Evolutionary conservation across 495 filamentous ascomycete species (phyloP).

Genomic region (Rusavskia elegans): DNA sequence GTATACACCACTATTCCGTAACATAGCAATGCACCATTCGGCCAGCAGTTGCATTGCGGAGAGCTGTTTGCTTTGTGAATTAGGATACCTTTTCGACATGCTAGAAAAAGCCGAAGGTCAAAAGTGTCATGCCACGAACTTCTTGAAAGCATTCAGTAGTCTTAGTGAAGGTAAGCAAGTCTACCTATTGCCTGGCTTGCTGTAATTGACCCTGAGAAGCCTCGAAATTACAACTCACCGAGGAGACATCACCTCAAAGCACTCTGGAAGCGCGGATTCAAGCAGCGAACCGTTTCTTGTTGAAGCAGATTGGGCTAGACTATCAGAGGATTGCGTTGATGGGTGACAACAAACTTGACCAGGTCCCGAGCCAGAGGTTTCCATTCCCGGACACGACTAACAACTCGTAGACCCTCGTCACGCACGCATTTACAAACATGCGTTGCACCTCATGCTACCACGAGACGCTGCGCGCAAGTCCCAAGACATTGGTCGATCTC

Average conservation of each 20-base stretch:
- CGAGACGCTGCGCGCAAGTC: slow-evolving; percentile 53
- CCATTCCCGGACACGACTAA: not conserved
- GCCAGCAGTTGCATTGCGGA: slow-evolving; percentile 69
- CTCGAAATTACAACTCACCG: slow-evolving; percentile 54
- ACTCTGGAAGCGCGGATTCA: slow-evolving; percentile 62
- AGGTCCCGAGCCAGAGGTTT: slow-evolving; percentile 15
- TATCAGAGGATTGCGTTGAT: slow-evolving; percentile 41
- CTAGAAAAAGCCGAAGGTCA: slow-evolving; percentile 84
- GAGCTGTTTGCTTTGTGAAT: slow-evolving; percentile 76
- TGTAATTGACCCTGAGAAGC: slow-evolving; percentile 23
- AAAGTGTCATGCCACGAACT: slow-evolving; percentile 94
- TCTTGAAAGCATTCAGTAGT: slow-evolving; percentile 73
- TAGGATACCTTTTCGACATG: slow-evolving; percentile 97
- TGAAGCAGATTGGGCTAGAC: slow-evolving; percentile 56
- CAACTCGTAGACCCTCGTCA: slow-evolving; percentile 28
- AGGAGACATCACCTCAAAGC: slow-evolving; percentile 59
- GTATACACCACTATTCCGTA: slow-evolving; percentile 76
- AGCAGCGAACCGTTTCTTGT: slow-evolving; percentile 57
- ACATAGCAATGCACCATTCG: slow-evolving; percentile 78
- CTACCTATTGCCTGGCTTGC: not conserved
- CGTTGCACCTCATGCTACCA: slow-evolving; percentile 69
- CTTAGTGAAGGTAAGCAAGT: slow-evolving; percentile 43
- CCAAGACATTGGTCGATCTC: slow-evolving; percentile 65
- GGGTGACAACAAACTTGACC: slow-evolving; percentile 41
- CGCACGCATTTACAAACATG: slow-evolving; percentile 41